Evolutionary conservation across 1,284 basidiomycete species (phyloP), one percentile per base, ranked within the genome.

Genomic region (Ceratobasidium papillatum): DNA sequence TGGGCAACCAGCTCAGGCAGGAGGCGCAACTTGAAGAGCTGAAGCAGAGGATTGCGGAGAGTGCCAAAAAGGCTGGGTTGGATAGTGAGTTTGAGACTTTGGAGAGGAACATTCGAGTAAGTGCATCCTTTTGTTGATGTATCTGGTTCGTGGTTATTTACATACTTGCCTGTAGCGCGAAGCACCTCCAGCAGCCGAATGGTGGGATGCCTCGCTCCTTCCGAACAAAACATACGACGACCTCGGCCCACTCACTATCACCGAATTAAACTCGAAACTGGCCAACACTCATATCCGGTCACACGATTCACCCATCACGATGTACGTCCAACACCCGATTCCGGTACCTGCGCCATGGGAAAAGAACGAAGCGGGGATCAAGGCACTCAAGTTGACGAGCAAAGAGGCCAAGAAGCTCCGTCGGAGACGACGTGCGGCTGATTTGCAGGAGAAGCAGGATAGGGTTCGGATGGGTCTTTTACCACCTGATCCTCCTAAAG

Each of bases 351-450:
- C 94, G 1, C 95, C 95, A 3, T 89, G 88, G 11, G 96, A 97
- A 78, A 94, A 94, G 84, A 90, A 90, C 80, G 89, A 91, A 78
- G 86, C 88, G 4, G 86, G 85, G 19, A 83, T 94, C 65, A 94
- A 96, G 80, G 92, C 94, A 0, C 82, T 98, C 77, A 97, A 94
- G 88, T 83, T 98, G 78, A 98, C 96, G 4, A 93, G 91, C 83
- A 95, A 93, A 88, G 97, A 99, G 82, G 91, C 94, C 87, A 98
- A 97, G 89, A 99, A 99, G 87, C 92, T 98, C 90, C 85, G 97
- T 76, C 92, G 94, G 81, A 90, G 96, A 80, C 87, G 94, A 62
- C 88, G 97, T 45, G 91, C 94, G 78, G 94, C 93, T 12, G 95
- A 96, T 80, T 83, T 97, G 76, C 93, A 98, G 83, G 97, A 99